A percentile compares a stretch with the other conserved stretches of the same genome.
Evolutionary conservation across 768 basidiomycete species (phyloP).

Genomic region (Lentinula aciculospora): DNA sequence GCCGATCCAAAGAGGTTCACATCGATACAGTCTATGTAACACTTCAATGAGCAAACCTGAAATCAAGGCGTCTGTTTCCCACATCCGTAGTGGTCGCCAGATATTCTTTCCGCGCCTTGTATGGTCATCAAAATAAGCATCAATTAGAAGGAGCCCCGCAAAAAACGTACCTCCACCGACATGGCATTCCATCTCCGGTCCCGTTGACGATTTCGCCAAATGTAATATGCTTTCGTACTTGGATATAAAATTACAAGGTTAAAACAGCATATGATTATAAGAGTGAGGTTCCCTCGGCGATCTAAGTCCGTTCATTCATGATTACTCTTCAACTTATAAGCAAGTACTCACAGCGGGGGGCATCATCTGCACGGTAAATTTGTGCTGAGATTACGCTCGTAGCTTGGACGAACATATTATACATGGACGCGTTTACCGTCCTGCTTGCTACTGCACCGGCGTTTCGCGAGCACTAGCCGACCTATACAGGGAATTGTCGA

Average conservation of each 20-base stretch:
- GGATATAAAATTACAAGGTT: conserved; percentile 51
- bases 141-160: not conserved
- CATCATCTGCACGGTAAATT: conserved; percentile 54
- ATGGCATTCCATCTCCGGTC: conserved; percentile 53
- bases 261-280: conserved; percentile 48
- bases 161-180: conserved; percentile 37
- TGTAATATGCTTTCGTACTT: conserved; percentile 46
- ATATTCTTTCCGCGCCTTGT: conserved; percentile 50
- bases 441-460: conserved; percentile 54
- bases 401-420: conserved; percentile 53
- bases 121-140: not conserved
- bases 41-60: conserved; percentile 58
- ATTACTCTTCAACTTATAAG: not conserved
- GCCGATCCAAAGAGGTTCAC: too few species aligned
- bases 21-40: too few species aligned
- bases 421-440: conserved; percentile 54
- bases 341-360: conserved; percentile 40
- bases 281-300: conserved; percentile 48
- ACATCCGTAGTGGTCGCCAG: conserved; percentile 51
- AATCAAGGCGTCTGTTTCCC: conserved; percentile 60
- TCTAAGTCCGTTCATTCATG: conserved; percentile 26
- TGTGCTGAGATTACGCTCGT: conserved; percentile 41
- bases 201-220: conserved; percentile 52
- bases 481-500: conserved; percentile 14
- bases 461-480: conserved; percentile 57